Evolutionary conservation across 192 early-diverging fungal species (phyloP).

Genomic region (Coemansia sp.): DNA sequence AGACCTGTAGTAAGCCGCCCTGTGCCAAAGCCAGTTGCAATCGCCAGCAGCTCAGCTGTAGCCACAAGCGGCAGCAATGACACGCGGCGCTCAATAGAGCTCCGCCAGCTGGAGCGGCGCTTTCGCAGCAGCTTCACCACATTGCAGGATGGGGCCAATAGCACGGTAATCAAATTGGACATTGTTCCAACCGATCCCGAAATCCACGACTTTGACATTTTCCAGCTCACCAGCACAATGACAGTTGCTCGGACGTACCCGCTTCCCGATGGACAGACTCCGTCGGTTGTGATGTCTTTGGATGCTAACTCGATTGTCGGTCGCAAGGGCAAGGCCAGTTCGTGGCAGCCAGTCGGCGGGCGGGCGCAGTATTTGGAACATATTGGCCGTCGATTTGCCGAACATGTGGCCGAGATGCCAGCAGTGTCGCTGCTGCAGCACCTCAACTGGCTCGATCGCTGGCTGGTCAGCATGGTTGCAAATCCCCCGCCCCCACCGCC

Average conservation of each 20-base stretch:
- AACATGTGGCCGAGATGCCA: slow-evolving; percentile 29
- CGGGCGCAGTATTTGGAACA: slow-evolving; percentile 21
- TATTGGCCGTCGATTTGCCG: slow-evolving; percentile 22
- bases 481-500: slow-evolving; percentile 1
- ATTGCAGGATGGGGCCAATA: slow-evolving; percentile 8
- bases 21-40: slow-evolving; percentile 2
- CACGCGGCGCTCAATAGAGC: slow-evolving; percentile 15
- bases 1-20: slow-evolving; percentile 36
- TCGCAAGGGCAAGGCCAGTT: slow-evolving; percentile 37
- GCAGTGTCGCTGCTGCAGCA: slow-evolving; percentile 40
- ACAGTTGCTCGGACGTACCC: slow-evolving; percentile 27
- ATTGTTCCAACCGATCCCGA: slow-evolving; percentile 49
- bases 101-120: slow-evolving; percentile 50
- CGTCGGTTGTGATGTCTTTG: slow-evolving; percentile 20
- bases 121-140: slow-evolving; percentile 38
- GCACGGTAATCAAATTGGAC: slow-evolving; percentile 20
- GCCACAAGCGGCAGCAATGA: background rate
- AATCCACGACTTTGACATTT: slow-evolving; percentile 28
- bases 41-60: background rate
- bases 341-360: slow-evolving; percentile 27
- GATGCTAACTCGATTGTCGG: slow-evolving; percentile 26
- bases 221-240: slow-evolving; percentile 23
- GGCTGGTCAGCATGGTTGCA: slow-evolving; percentile 31
- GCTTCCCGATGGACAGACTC: slow-evolving; percentile 10
- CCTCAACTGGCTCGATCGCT: slow-evolving; percentile 58